These are phyloP conservation scores for Prunella vulgaris DNA, from an alignment of 257 asterid genomes.

Conservation along the genomic window DNA sequence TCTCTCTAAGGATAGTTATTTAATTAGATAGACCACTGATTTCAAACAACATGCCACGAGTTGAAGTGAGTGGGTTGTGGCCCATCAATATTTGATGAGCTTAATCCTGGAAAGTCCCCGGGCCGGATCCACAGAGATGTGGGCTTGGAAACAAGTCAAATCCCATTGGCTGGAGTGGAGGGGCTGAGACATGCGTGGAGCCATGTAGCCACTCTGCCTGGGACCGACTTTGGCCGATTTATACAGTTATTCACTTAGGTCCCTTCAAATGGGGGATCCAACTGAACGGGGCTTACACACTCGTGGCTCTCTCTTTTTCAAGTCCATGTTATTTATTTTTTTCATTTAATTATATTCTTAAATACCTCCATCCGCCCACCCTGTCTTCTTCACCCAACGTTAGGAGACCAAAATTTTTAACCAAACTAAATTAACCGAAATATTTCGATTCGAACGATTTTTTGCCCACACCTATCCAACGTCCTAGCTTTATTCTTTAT, in stretches of 20 bases:
- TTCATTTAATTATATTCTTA: too few relatives aligned
- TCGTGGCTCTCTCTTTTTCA: neutral
- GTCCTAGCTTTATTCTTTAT: too few relatives aligned
- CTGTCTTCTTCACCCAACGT: too few relatives aligned
- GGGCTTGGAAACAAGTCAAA: constrained; percentile 5
- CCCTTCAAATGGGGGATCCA: neutral
- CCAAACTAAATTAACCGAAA: too few relatives aligned
- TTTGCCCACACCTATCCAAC: too few relatives aligned
- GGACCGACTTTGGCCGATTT: neutral
- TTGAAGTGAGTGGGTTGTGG: neutral
- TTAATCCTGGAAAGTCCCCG: constrained; percentile 13
- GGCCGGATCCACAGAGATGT: constrained; percentile 10
- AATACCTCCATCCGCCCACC: too few relatives aligned
- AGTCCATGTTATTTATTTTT: too few relatives aligned
- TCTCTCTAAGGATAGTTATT: too few relatives aligned
- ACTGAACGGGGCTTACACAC: constrained; percentile 24
- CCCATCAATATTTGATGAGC: neutral
- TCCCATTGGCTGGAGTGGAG: neutral
- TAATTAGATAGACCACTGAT: neutral
- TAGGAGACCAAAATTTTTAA: too few relatives aligned
- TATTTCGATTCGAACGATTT: too few relatives aligned
- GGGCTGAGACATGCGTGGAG: neutral
- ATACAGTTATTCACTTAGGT: neutral
- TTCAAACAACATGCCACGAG: neutral
- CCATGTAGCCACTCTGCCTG: neutral